A percentile compares a stretch with the other conserved stretches of the same genome.
Conservation (phyloP, 257 asterid species). For the Lycium barbarum region DNA sequence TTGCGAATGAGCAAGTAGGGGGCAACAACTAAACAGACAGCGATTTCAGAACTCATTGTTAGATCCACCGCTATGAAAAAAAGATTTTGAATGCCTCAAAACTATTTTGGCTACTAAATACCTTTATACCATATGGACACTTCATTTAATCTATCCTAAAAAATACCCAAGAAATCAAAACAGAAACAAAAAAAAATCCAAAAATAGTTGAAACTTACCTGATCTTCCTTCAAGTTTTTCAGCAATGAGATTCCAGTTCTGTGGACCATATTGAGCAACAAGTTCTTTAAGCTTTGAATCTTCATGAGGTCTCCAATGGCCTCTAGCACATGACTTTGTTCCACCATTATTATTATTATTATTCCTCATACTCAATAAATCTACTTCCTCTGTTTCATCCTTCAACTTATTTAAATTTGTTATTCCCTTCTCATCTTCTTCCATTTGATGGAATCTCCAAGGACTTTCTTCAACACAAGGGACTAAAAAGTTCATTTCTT, state of each 20-base stretch:
- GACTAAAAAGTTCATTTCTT: slow-evolving; percentile 20
- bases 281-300: slow-evolving; percentile 47
- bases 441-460: slow-evolving; percentile 21
- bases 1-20: background rate
- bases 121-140: background rate
- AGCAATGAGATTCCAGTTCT: slow-evolving; percentile 52
- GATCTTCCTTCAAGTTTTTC: slow-evolving; percentile 50
- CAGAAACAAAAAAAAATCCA: background rate
- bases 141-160: background rate
- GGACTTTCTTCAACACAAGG: slow-evolving; percentile 23
- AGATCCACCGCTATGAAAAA: background rate
- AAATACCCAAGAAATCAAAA: background rate
- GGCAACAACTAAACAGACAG: background rate
- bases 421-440: background rate
- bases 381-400: slow-evolving; percentile 18
- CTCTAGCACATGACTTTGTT: slow-evolving; percentile 37
- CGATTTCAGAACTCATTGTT: background rate
- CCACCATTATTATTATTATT: background rate
- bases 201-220: slow-evolving; percentile 25
- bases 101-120: background rate
- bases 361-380: slow-evolving; percentile 3
- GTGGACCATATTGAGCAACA: slow-evolving; percentile 46
- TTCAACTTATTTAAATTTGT: background rate
- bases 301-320: slow-evolving; percentile 53
- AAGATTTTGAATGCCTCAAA: background rate